These are phyloP conservation scores for Fraxinus americana DNA, from an alignment of 257 asterid species.

Conservation along the genomic window DNA sequence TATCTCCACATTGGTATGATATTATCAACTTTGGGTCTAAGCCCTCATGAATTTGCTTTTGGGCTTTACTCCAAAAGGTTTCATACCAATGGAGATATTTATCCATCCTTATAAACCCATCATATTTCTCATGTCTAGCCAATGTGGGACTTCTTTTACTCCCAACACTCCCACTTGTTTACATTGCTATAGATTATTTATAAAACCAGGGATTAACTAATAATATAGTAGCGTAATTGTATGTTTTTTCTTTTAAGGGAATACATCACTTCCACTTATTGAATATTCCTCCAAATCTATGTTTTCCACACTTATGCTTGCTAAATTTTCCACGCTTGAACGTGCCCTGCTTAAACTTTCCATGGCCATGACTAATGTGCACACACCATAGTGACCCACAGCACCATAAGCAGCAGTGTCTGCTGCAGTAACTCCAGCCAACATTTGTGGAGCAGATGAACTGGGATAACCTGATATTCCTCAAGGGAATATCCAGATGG, in stretches of 20 bases:
- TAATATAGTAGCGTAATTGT: not conserved
- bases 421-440: conserved; percentile 65
- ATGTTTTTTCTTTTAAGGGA: not conserved
- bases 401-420: conserved; percentile 54
- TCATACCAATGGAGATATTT: too few relatives aligned
- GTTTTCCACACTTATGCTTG: conserved; percentile 37
- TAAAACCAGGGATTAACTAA: conserved; percentile 2
- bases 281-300: conserved; percentile 38
- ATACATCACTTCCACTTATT: conserved; percentile 57
- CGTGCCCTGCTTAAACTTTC: conserved; percentile 30
- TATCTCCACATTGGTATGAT: too few relatives aligned
- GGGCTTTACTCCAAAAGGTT: too few relatives aligned
- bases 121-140: too few relatives aligned
- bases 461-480: conserved; percentile 38
- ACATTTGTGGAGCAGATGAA: conserved; percentile 40
- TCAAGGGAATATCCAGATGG: not conserved
- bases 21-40: too few relatives aligned
- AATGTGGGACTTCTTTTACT: too few relatives aligned
- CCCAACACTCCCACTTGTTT: too few relatives aligned
- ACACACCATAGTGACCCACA: conserved; percentile 34
- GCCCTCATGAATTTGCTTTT: too few relatives aligned
- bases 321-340: conserved; percentile 38
- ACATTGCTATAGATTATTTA: too few relatives aligned
- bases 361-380: conserved; percentile 35
- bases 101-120: too few relatives aligned